These are phyloP conservation scores for Solidago caesia DNA, from an alignment of 129 eudicot genomes.

Conservation along the genomic window DNA sequence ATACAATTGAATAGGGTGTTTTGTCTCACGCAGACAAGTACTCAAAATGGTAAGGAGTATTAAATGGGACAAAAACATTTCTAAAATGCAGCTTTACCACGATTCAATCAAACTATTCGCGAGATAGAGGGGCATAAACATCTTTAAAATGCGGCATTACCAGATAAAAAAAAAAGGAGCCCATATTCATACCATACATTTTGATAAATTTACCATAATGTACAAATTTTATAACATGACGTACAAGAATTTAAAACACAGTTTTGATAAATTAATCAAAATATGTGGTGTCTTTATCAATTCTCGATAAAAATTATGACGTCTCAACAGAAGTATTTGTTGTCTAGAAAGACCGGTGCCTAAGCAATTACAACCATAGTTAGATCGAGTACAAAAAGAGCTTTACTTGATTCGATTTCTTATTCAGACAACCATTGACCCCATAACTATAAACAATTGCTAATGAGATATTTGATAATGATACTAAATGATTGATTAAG, in stretches of 20 bases:
- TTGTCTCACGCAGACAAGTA: background rate
- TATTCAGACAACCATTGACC: background rate
- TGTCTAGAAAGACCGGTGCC: background rate
- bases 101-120: no score
- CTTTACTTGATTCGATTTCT: constrained; percentile 3
- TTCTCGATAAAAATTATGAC: background rate
- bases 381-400: background rate
- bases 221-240: no score
- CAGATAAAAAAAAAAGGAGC: no score
- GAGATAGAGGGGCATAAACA: background rate
- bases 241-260: background rate
- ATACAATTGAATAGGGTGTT: background rate
- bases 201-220: no score
- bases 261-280: background rate
- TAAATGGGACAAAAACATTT: background rate
- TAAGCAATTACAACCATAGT: background rate
- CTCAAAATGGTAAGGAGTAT: background rate
- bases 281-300: no score
- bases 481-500: constrained; percentile 9
- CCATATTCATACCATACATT: no score
- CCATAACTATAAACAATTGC: constrained; percentile 16
- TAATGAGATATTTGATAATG: constrained; percentile 12
- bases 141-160: no score
- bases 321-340: background rate
- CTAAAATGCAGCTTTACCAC: background rate